Evolutionary conservation across 768 basidiomycete genomes (phyloP), one percentile per base, ranked within the genome.

Genomic region (Phaeotremella skinneri): DNA sequence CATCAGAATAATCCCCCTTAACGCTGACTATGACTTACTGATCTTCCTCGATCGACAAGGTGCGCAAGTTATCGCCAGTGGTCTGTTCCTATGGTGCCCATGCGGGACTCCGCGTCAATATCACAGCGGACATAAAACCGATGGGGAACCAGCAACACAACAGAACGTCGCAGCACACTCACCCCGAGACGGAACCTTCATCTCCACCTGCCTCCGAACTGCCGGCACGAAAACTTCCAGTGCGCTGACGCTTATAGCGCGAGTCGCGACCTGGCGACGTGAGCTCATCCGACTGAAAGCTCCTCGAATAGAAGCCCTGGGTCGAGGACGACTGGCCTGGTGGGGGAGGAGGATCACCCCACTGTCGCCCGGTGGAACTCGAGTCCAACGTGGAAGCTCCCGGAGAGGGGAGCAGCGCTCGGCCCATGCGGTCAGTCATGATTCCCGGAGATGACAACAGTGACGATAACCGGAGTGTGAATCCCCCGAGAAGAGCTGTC

Each of bases 11-110:
- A 50, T 50, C 14, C 21, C 26, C 17, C 5, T 41, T 41, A 29
- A 13, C 23, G 14, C 20, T 7, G 32, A 55, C 11, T 41, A 51
- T 9, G 21, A 63, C 68, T 39, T 45, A 67, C 69, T 72, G 56
- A 72, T 66, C 58, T 72, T 72, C 32, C 66, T 51, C 2, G 63
- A 21, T 13, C 70, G 52, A 58, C 70, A 72, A 9, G 66, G 65
- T 2, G 65, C 64, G 34, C 70, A 72, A 2, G 70, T 72, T n/a
- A 69, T 64, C 20, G 66, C 63, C 41, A 68, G 41, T 9, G 63
- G 63, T 30, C 66, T 49, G 32, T 52, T 4, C 6, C 29, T 23
- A n/a, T n/a, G n/a, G 51, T 34, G 4, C 17, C n/a, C 17, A 21
- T 4, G 21, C 26, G 23, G 49, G 49, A 37, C 34, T 45, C 43